Percentiles rank a stretch among this genome's conserved stretches.
Conservation (phyloP, 2,329 filamentous ascomycete genomes). For the Macrophomina pseudophaseolina region DNA sequence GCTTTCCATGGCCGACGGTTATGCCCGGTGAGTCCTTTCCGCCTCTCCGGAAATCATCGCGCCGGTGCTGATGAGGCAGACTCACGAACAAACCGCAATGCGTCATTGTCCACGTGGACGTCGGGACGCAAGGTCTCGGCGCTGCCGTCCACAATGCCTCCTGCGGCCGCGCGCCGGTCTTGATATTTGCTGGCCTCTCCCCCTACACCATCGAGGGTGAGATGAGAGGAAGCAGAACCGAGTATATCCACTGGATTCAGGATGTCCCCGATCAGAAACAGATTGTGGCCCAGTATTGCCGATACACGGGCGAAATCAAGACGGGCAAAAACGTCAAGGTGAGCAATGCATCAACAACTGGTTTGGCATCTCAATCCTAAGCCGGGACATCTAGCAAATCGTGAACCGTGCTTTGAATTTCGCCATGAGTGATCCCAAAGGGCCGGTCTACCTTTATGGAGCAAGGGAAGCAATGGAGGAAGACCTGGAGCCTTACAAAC, state of each 20-base stretch:
- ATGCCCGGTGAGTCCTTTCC: conserved; percentile 53
- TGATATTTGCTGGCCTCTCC: conserved; percentile 79
- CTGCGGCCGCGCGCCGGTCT: conserved; percentile 72
- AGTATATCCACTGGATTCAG: conserved; percentile 88
- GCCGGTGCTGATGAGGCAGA: conserved; percentile 36
- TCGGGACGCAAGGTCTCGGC: conserved; percentile 78
- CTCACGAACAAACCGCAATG: conserved; percentile 72
- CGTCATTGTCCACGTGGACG: conserved; percentile 79
- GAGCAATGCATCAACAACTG: not conserved
- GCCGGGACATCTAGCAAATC: conserved; percentile 61
- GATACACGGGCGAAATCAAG: conserved; percentile 82
- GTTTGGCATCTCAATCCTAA: not conserved
- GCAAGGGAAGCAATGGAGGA: conserved; percentile 83
- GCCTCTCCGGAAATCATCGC: not conserved
- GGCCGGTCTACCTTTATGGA: conserved; percentile 79
- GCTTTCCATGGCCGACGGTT: conserved; percentile 83
- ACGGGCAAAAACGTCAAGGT: conserved; percentile 79
- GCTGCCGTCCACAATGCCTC: conserved; percentile 82
- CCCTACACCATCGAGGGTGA: conserved; percentile 80
- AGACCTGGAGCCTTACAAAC: conserved; percentile 65
- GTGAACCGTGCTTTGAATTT: conserved; percentile 85
- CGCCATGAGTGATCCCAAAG: conserved; percentile 75
- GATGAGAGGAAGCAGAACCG: conserved; percentile 71
- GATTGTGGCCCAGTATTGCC: conserved; percentile 83
- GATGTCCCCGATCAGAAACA: conserved; percentile 82